Evolutionary conservation across 2,329 filamentous ascomycete species (phyloP), one percentile per base, ranked within the genome.

Genomic region (Trichophyton rubrum): DNA sequence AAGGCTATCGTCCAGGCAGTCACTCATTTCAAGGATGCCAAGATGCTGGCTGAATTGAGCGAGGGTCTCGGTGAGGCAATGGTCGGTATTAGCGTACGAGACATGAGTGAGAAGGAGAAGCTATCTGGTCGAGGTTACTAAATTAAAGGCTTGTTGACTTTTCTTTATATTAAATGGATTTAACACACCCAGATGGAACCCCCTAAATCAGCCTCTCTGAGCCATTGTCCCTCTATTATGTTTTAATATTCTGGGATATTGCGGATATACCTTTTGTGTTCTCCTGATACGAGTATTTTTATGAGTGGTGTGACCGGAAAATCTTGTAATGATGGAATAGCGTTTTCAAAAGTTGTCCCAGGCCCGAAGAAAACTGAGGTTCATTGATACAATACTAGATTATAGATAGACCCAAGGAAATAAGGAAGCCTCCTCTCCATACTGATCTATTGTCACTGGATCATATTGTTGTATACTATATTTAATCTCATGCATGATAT

Each of bases 41-140:
- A 88, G 79, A 83, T 95, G 24, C 77, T 99, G 60, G 91, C 91
- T 3, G 87, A 95, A 77, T 88, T 91, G 62, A 92, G 88, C 76
- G 85, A 86, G 70, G 90, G 91, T 61, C 78, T 97, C 30, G 93
- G 93, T n/a, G 91, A 96, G 82, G 90, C 93, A 41, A 99, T 97
- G 90, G 91, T 96, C 9, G 93, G 93, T 27, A 90, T 97, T 71
- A 96, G 92, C 76, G 88, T 89, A 66, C 83, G 83, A 64, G 83
- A 80, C 67, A 87, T 97, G 86, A 80, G 80, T 64, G 83, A 89
- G 59, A 81, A 81, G 62, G 87, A 96, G 75, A 95, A 89, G 82
- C 78, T 96, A 75, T 88, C 91, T 33, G 85, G 84, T 63, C 80
- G 92, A 62, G 92, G 92, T 8, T 96, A 90, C 89, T 96, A 83